These are phyloP conservation scores for Epicoccum sorghinum DNA, from an alignment of 2,329 filamentous ascomycete genomes.

Conservation along the genomic window DNA sequence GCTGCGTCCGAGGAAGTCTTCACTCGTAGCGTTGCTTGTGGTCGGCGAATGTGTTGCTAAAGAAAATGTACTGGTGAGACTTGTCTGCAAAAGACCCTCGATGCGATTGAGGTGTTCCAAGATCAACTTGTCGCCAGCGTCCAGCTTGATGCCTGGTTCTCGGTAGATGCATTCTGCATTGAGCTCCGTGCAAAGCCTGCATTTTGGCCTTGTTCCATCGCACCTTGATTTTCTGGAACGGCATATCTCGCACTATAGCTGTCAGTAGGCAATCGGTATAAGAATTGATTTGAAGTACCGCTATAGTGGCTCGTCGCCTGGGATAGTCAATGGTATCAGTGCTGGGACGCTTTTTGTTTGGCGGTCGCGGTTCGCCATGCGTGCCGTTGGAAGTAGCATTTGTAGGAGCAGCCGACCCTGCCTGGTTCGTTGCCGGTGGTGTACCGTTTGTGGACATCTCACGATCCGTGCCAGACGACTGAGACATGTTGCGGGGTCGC, in stretches of 20 bases:
- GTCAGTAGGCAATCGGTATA: constrained; percentile 29
- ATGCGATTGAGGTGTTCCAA: constrained; percentile 78
- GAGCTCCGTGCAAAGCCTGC: constrained; percentile 81
- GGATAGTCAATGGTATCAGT: constrained; percentile 53
- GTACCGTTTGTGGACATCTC: constrained; percentile 46
- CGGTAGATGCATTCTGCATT: constrained; percentile 84
- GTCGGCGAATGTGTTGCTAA: constrained; percentile 62
- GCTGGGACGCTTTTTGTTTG: constrained; percentile 47
- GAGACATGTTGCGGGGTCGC: constrained; percentile 51
- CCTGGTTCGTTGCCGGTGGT: constrained; percentile 29
- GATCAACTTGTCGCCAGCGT: constrained; percentile 85
- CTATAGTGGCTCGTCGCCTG: constrained; percentile 50
- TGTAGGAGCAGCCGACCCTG: constrained; percentile 39
- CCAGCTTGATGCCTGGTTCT: constrained; percentile 84
- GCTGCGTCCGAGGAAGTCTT: constrained; percentile 50
- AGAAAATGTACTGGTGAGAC: constrained; percentile 61
- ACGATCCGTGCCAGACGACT: constrained; percentile 49
- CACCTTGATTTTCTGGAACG: constrained; percentile 80
- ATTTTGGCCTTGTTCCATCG: constrained; percentile 80
- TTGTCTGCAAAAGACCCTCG: constrained; percentile 78
- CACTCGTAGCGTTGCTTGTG: constrained; percentile 53
- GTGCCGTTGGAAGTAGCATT: constrained; percentile 36
- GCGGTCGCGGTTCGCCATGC: constrained; percentile 33
- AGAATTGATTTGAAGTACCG: constrained; percentile 35
- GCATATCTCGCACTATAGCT: constrained; percentile 76